Conservation (phyloP, 2,329 filamentous ascomycete species). For the Colletotrichum sp. region DNA sequence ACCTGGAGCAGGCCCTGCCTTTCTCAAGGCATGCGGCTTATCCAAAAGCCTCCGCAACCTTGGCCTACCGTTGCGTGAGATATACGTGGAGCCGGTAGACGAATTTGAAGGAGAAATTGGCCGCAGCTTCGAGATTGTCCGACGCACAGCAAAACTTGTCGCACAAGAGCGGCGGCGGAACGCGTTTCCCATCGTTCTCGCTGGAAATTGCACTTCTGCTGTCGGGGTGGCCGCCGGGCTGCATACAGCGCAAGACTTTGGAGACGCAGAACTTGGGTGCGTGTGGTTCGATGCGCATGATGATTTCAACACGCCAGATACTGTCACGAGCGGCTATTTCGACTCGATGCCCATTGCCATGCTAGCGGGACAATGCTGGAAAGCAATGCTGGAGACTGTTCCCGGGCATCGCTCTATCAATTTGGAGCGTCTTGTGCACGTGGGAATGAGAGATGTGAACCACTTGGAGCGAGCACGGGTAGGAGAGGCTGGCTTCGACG, state of each 20-base stretch:
- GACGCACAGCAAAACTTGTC: not conserved
- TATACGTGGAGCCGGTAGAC: not conserved
- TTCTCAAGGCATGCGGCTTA: not conserved
- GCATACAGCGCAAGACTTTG: not conserved
- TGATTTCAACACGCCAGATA: constrained; percentile 28
- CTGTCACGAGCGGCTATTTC: constrained; percentile 28
- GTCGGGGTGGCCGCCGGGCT: not conserved
- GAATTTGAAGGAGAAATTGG: not conserved
- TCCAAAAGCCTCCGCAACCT: not conserved
- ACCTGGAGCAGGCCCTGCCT: not conserved
- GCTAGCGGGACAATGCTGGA: constrained; percentile 29
- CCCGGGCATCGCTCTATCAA: not conserved
- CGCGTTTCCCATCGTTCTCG: not conserved
- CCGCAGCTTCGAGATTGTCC: not conserved
- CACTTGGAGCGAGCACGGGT: not conserved
- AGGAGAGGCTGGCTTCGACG: not conserved
- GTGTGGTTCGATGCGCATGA: not conserved
- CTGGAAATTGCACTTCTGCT: not conserved
- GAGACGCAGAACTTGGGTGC: not conserved
- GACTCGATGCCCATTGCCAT: constrained; percentile 33
- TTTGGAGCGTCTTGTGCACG: not conserved
- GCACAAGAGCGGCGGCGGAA: not conserved
- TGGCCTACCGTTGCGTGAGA: not conserved
- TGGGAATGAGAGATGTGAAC: not conserved
- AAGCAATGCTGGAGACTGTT: not conserved